These are phyloP conservation scores for Pleurotus sapidus DNA, from an alignment of 768 basidiomycete genomes.

Conservation along the genomic window DNA sequence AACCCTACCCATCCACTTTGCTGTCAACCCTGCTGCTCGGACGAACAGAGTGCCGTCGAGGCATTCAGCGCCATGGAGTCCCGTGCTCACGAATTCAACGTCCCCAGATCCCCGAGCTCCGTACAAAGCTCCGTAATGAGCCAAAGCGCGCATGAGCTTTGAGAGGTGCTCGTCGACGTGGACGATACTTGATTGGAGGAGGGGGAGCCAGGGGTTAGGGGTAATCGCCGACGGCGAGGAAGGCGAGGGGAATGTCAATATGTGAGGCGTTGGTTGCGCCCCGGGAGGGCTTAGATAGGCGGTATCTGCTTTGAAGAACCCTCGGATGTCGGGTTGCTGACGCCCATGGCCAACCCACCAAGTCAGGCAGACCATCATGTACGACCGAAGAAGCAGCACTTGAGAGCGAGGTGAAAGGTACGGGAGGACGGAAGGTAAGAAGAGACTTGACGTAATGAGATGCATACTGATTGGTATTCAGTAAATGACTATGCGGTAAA, in stretches of 20 bases:
- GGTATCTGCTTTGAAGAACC: slow-evolving; percentile 39
- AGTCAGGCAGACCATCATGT: slow-evolving; percentile 48
- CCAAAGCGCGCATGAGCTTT: slow-evolving; percentile 47
- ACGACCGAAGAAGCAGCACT: slow-evolving; percentile 52
- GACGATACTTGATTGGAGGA: slow-evolving; percentile 49
- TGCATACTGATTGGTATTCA: slow-evolving; percentile 45
- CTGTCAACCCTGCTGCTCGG: slow-evolving; percentile 46
- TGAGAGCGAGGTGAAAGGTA: slow-evolving; percentile 39
- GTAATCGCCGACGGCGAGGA: slow-evolving; percentile 31
- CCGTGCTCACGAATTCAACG: slow-evolving; percentile 20
- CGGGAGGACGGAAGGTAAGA: slow-evolving; percentile 49
- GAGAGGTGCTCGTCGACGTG: slow-evolving; percentile 55
- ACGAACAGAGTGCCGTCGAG: slow-evolving; percentile 61
- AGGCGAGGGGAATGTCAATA: slow-evolving; percentile 18
- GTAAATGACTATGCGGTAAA: neutral
- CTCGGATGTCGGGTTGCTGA: slow-evolving; percentile 42
- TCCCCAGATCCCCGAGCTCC: slow-evolving; percentile 30
- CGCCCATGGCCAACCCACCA: slow-evolving; percentile 61
- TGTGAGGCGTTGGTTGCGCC: slow-evolving; percentile 22
- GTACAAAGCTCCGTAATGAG: slow-evolving; percentile 42
- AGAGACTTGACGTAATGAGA: slow-evolving; percentile 62
- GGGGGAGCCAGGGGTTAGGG: slow-evolving; percentile 59
- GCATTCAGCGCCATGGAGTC: slow-evolving; percentile 41
- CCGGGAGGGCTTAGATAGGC: slow-evolving; percentile 13
- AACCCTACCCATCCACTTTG: slow-evolving; percentile 29